Percentiles rank a stretch among this genome's conserved stretches.
Conservation (phyloP, 495 filamentous ascomycete species). For the Friedmanniomyces simplex region DNA sequence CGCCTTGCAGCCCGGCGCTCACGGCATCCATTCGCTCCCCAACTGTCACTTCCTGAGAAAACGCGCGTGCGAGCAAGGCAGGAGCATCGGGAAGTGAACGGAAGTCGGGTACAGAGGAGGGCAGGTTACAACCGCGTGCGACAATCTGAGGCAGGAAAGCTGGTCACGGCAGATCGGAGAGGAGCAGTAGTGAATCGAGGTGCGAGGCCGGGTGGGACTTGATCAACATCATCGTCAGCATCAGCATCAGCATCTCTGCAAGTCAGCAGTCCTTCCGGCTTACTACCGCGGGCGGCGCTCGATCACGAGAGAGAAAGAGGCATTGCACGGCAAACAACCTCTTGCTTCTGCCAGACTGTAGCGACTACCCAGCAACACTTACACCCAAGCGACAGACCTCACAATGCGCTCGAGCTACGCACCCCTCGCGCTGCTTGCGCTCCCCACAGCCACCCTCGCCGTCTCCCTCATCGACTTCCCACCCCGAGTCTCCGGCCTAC, state of each 20-base stretch:
- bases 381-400: neutral
- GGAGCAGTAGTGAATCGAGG: neutral
- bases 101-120: neutral
- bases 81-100: neutral
- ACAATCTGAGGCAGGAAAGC: neutral
- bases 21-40: neutral
- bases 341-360: neutral
- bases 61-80: neutral
- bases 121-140: neutral
- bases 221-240: neutral
- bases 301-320: neutral
- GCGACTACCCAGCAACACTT: neutral
- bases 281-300: neutral
- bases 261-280: neutral
- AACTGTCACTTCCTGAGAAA: neutral
- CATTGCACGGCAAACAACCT: neutral
- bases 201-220: neutral
- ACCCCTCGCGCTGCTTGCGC: slow-evolving; percentile 11
- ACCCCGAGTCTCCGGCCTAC: slow-evolving; percentile 9
- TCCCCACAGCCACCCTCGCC: slow-evolving; percentile 8
- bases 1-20: neutral
- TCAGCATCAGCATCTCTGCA: neutral
- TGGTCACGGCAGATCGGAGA: neutral
- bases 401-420: neutral
- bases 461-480: slow-evolving; percentile 22